Base-by-base conservation (phyloP, 1,284 basidiomycete genomes). In the Trichosporon faecale region DNA sequence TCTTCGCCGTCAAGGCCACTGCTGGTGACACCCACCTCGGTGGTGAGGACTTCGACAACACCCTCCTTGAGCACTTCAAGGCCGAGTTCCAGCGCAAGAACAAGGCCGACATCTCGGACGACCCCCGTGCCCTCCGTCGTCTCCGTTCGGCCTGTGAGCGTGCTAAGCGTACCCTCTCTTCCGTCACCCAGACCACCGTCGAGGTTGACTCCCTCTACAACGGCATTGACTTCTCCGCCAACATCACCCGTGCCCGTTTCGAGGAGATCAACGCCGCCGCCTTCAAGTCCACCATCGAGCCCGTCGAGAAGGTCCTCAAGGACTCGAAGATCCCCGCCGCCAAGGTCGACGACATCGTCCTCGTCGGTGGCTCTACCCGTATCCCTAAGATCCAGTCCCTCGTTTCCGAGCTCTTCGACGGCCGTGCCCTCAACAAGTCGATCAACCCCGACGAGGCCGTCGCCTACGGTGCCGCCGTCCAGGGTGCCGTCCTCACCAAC, bases 31-130 rank as follows among this genome's bases (percentile, higher is more conserved):
- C 96, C 76, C 96, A 98, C 85, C 91, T 98, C 75, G 96, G 96
- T 88, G 95, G 95, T 85, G 96, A 98, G 87, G 95, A 98, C 87
- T 99, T 98, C 82, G 96, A 99, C 87, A 98, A 98, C 87, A 89
- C 93, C 80, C 91, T 99, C 77, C 87, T 99, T 74, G 94, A 99
- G 72, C 91, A 94, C 84, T 88, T 88, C 85, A 86, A 86, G 84
- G 85, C 85, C 82, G 87, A 88, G 83, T 88, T 88, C 82, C 94
- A 97, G 88, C 84, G 86, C 78, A 88, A 88, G 87, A 83, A 84
- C 84, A 88, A 88, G 86, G 88, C 90, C 79, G 96, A 99, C 85
- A 97, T 99, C 85, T 93, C 93, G 64, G 93, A 92, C 61, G 95
- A 99, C 86, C 85, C 95, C 75, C 93, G 96, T 88, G 97, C 96